Evolutionary conservation across 2,329 filamentous ascomycete species (phyloP).

Genomic region (Trichoderma asperellum): DNA sequence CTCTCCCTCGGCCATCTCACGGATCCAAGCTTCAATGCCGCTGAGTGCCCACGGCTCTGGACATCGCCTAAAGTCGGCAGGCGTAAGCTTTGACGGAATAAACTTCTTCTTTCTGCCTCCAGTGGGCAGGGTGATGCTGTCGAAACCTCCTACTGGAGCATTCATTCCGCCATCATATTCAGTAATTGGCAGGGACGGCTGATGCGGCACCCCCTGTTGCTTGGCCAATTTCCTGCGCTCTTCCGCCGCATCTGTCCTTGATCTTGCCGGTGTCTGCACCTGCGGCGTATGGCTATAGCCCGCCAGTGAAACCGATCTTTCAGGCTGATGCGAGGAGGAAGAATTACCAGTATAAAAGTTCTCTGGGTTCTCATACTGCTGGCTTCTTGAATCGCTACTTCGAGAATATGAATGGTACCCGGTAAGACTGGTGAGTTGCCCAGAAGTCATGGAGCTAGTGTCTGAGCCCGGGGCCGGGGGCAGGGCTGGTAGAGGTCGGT

Average conservation of each 20-base stretch:
- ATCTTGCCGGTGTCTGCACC: slow-evolving; percentile 80
- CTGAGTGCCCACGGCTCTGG: slow-evolving; percentile 91
- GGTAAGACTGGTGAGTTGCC: slow-evolving; percentile 48
- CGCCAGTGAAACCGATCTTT: slow-evolving; percentile 80
- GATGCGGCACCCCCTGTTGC: slow-evolving; percentile 53
- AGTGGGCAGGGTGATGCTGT: slow-evolving; percentile 80
- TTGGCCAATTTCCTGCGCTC: slow-evolving; percentile 61
- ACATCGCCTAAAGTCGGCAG: slow-evolving; percentile 82
- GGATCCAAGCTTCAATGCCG: slow-evolving; percentile 83
- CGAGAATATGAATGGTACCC: slow-evolving; percentile 56
- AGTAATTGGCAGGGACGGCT: slow-evolving; percentile 49
- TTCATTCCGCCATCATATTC: slow-evolving; percentile 60
- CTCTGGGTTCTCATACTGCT: slow-evolving; percentile 52
- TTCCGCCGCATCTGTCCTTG: slow-evolving; percentile 90
- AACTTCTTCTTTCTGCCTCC: slow-evolving; percentile 82
- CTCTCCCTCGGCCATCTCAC: slow-evolving; percentile 87
- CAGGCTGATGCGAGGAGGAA: slow-evolving; percentile 52
- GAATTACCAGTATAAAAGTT: slow-evolving; percentile 50
- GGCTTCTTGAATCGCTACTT: slow-evolving; percentile 49
- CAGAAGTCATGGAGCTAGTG: slow-evolving; percentile 55
- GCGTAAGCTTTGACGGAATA: slow-evolving; percentile 79
- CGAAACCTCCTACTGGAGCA: slow-evolving; percentile 65
- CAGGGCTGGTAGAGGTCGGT: slow-evolving; percentile 65
- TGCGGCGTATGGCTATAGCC: slow-evolving; percentile 80
- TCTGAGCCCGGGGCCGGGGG: slow-evolving; percentile 67